Evolutionary conservation across 495 filamentous ascomycete species (phyloP).

Genomic region (Copromyces sp.): DNA sequence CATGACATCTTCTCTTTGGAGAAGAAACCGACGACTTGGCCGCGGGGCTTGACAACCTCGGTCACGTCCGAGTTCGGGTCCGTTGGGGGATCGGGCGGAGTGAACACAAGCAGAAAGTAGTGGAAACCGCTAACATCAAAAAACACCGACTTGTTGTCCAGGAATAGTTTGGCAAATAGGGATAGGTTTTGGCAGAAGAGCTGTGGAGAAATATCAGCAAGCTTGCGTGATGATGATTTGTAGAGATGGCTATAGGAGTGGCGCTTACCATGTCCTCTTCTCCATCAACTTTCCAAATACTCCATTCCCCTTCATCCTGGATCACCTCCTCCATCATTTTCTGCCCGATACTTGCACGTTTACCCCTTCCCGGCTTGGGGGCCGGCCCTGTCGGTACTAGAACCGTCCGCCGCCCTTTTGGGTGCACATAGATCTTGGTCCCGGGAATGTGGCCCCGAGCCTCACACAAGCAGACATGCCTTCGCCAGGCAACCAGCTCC

Average conservation of each 20-base stretch:
- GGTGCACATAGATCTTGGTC: conserved; percentile 39
- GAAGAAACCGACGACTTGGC: conserved; percentile 84
- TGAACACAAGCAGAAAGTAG: conserved; percentile 80
- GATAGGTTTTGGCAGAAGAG: conserved; percentile 92
- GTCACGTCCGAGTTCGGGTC: conserved; percentile 10
- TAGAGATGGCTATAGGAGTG: background rate
- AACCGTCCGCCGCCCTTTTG: conserved; percentile 29
- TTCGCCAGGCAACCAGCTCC: conserved; percentile 50
- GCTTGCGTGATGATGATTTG: background rate
- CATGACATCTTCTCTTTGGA: conserved; percentile 97
- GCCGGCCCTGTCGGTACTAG: conserved; percentile 14
- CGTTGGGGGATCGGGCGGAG: conserved; percentile 33
- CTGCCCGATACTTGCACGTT: conserved; percentile 24
- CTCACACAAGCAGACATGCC: conserved; percentile 36
- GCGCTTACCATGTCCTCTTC: conserved; percentile 59
- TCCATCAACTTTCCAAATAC: conserved; percentile 86
- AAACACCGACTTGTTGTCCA: conserved; percentile 97
- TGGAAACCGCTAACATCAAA: conserved; percentile 93
- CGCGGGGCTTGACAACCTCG: conserved; percentile 11
- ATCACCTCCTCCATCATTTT: conserved; percentile 51
- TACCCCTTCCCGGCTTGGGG: conserved; percentile 34
- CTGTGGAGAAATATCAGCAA: conserved; percentile 29
- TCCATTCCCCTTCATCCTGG: conserved; percentile 44
- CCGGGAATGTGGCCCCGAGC: conserved; percentile 30
- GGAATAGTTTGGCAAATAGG: conserved; percentile 94